Conservation (phyloP, 2,329 filamentous ascomycete species). For the Colletotrichum tabaci region DNA sequence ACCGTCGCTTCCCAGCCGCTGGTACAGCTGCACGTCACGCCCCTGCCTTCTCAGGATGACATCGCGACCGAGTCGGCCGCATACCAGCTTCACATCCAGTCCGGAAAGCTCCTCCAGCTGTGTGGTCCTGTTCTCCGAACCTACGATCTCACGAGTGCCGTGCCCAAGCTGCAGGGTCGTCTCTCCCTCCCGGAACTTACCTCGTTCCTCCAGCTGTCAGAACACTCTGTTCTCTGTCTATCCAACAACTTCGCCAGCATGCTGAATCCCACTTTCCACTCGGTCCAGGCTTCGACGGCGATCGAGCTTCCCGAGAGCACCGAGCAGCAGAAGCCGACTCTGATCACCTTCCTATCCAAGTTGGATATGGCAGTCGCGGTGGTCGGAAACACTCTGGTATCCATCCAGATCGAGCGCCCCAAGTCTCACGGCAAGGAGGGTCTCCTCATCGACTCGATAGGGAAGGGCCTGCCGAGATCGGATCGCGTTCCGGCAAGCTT, state of each 20-base stretch:
- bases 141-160: conserved; percentile 74
- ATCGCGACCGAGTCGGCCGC: conserved; percentile 41
- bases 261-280: conserved; percentile 79
- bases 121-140: conserved; percentile 67
- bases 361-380: conserved; percentile 77
- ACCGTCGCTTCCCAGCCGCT: conserved; percentile 47
- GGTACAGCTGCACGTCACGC: conserved; percentile 58
- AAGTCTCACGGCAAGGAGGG: conserved; percentile 71
- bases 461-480: conserved; percentile 65
- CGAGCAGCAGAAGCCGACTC: conserved; percentile 53
- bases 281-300: conserved; percentile 66
- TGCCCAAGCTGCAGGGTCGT: conserved; percentile 72
- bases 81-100: conserved; percentile 74
- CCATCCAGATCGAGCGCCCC: conserved; percentile 77
- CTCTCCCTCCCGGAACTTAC: conserved; percentile 66
- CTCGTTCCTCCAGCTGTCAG: conserved; percentile 78
- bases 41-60: conserved; percentile 49
- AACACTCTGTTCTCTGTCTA: conserved; percentile 75
- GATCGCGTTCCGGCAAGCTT: conserved; percentile 31
- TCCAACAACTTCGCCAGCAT: conserved; percentile 70
- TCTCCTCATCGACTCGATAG: conserved; percentile 81
- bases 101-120: conserved; percentile 76
- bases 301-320: conserved; percentile 59
- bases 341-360: conserved; percentile 76
- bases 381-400: conserved; percentile 74